Evolutionary conservation across 345 rosid genomes (phyloP), one percentile per base, ranked within the genome.

Genomic region (Camelina hispida): DNA sequence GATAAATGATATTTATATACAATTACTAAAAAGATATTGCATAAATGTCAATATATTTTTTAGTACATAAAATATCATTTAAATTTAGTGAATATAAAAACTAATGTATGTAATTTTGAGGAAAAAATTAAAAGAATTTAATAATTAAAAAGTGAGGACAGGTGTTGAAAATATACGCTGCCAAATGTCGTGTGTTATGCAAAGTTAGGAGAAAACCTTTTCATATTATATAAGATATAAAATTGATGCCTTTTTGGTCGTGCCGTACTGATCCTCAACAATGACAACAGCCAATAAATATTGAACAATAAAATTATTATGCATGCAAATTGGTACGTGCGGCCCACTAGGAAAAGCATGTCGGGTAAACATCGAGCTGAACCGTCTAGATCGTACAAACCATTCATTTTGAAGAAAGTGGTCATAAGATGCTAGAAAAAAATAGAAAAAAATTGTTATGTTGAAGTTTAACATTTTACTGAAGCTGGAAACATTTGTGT

Each of bases 281-380:
- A 43, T 28, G 17, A 56, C 42, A 69, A 13, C 17, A 23, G 28
- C 30, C 18, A 28, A 28, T 56, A 37, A 14, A 54, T 55, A 22
- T 51, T 20, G 12, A 47, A 47, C 23, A 35, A 53, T 51, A 37
- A 14, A 52, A 15, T 53, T 42, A 68, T 69, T 56, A 43, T 17
- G 30, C 53, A 43, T 56, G 63, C 14, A 17, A 55, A 68, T 55
- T 17, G 73, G 43, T 69, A 55, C 28, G 9, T 55, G 43, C 43
- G 73, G 17, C 7, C 43, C 63, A 56, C 37, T 43, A 28, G 14
- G 20, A 28, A 17, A 42, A 69, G 35, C 47, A 32, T 70, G 66
- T 58, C 66, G 57, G 35, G 35, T 20, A 46, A 59, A 70, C 66
- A 70, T 32, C 17, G 1, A 43, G 23, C 66, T 59, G 16, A 46